A percentile compares a stretch with the other conserved stretches of the same genome.
These are phyloP conservation scores for Acanthamoeba triangularis DNA, from an alignment of 208 protist species.

Conservation along the genomic window DNA sequence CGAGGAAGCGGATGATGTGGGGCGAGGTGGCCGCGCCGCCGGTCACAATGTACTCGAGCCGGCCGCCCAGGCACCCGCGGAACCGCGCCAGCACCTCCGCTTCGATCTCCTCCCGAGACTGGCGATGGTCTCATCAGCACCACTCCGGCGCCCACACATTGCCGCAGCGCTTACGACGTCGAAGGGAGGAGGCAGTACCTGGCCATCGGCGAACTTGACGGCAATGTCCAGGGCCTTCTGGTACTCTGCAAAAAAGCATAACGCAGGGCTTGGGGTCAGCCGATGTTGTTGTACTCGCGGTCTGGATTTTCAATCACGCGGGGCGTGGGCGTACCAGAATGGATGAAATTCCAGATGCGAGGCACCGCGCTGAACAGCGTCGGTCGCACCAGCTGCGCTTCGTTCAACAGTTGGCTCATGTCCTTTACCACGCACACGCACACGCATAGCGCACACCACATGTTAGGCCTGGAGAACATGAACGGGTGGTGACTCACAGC, in stretches of 20 bases:
- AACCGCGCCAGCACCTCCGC: not conserved
- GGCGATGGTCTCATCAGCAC: not conserved
- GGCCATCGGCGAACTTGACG: not conserved
- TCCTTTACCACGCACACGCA: not conserved
- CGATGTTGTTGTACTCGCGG: too few relatives aligned
- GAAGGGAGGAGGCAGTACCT: not conserved
- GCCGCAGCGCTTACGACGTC: too few relatives aligned
- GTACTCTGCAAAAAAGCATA: too few relatives aligned
- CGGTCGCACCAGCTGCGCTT: not conserved
- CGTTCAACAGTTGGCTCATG: conserved; percentile 32
- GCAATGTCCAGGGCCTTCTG: not conserved
- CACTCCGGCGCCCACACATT: not conserved
- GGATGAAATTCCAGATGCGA: not conserved
- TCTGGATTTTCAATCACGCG: not conserved
- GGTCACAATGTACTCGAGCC: not conserved
- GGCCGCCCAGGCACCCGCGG: not conserved
- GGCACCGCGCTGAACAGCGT: not conserved
- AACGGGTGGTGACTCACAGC: not conserved
- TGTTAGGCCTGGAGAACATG: not conserved
- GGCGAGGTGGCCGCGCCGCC: conserved; percentile 29
- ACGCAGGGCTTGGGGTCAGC: too few relatives aligned
- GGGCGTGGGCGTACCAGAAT: not conserved
- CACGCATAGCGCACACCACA: too few relatives aligned
- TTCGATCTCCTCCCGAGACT: not conserved
- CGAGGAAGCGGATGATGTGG: not conserved